phyloP scores from a whole-genome alignment of 1,284 basidiomycete genomes.

The Cutaneotrichosporon curvatum region DNA sequence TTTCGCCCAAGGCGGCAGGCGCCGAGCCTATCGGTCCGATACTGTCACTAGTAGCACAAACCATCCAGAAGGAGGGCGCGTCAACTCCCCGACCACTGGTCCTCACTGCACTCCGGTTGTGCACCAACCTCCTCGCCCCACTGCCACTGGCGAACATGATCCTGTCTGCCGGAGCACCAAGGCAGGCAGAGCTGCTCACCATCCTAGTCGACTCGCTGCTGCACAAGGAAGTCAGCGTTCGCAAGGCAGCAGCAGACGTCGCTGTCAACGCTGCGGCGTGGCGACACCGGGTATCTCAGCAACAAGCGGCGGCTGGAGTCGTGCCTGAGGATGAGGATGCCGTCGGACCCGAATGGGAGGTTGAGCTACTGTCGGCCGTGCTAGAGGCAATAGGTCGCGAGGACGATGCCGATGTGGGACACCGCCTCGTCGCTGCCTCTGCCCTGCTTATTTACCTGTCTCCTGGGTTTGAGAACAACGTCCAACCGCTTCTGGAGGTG shows the following conservation, averaged over 20 bases:
- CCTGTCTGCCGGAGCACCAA: constrained; percentile 47
- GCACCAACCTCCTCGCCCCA: constrained; percentile 65
- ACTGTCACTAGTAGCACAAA: constrained; percentile 45
- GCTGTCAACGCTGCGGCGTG: constrained; percentile 66
- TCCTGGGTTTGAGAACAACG: constrained; percentile 51
- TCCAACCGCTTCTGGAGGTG: constrained; percentile 63
- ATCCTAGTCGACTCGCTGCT: constrained; percentile 62
- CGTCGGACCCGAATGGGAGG: constrained; percentile 66
- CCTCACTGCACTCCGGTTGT: constrained; percentile 63
- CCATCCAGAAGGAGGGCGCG: constrained; percentile 13
- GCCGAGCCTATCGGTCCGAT: constrained; percentile 54
- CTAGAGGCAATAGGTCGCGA: constrained; percentile 67
- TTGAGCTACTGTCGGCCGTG: constrained; percentile 70
- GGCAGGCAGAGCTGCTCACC: constrained; percentile 45
- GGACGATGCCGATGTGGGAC: constrained; percentile 70
- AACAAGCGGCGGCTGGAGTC: constrained; percentile 30
- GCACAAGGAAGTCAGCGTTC: constrained; percentile 60
- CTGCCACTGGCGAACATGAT: constrained; percentile 53
- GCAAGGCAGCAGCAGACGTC: constrained; percentile 70
- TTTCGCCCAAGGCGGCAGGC: constrained; percentile 51
- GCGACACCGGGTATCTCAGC: constrained; percentile 54
- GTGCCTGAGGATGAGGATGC: constrained; percentile 45
- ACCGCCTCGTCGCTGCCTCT: constrained; percentile 68
- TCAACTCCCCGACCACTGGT: constrained; percentile 49
- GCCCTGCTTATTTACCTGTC: constrained; percentile 64